Percentiles rank a stretch among this genome's conserved stretches.
Evolutionary conservation across 2,329 filamentous ascomycete genomes (phyloP).

Genomic region (Penicillium hesseltinei): DNA sequence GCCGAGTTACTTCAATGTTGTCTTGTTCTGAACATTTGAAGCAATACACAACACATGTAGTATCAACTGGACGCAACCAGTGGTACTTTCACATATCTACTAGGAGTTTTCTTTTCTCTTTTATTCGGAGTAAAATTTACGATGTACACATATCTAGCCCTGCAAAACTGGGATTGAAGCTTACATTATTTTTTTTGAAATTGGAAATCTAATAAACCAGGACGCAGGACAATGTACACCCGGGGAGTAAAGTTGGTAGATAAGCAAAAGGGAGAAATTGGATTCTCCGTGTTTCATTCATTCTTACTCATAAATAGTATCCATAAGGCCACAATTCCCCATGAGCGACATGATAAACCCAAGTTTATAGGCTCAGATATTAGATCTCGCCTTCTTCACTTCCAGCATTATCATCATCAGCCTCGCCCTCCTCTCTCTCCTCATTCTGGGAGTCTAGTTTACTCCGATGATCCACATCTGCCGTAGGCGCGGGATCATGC

Average conservation of each 20-base stretch:
- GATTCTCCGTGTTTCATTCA: neutral
- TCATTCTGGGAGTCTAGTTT: neutral
- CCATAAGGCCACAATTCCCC: neutral
- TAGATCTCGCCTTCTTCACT: slow-evolving; percentile 47
- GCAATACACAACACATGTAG: neutral
- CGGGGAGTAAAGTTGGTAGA: neutral
- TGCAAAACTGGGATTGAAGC: neutral
- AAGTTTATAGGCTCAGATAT: neutral
- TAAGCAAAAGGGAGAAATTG: neutral
- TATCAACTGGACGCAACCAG: neutral
- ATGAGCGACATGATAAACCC: too few species aligned
- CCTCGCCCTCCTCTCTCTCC: slow-evolving; percentile 13
- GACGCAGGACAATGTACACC: neutral
- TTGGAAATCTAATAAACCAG: neutral
- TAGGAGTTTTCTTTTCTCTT: neutral
- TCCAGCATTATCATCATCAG: slow-evolving; percentile 38
- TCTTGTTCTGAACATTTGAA: neutral
- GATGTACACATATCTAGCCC: neutral
- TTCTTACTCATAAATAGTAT: neutral
- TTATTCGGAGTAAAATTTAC: neutral
- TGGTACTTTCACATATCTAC: neutral
- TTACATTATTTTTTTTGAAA: neutral
- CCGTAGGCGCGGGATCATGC: neutral
- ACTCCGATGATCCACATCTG: neutral
- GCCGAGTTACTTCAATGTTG: neutral